A percentile compares a stretch with the other conserved stretches of the same genome.
phyloP scores from a whole-genome alignment of 2,329 filamentous ascomycete genomes.

The Fusarium foetens region DNA sequence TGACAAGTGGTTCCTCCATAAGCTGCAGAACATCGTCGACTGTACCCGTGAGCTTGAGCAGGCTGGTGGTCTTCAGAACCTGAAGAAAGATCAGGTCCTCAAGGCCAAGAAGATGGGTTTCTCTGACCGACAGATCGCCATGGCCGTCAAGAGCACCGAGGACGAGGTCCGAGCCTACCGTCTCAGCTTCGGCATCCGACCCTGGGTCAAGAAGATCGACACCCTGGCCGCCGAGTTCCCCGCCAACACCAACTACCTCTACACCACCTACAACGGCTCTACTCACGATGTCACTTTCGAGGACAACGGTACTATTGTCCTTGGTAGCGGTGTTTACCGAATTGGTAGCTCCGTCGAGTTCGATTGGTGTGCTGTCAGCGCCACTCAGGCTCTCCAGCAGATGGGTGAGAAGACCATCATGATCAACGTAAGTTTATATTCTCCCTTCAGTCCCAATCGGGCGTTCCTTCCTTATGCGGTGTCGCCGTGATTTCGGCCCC shows the following conservation, averaged over 20 bases:
- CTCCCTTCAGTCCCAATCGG: neutral
- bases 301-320: constrained; percentile 87
- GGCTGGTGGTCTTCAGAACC: constrained; percentile 80
- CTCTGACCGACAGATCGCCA: constrained; percentile 94
- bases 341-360: constrained; percentile 99
- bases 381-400: constrained; percentile 81
- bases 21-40: constrained; percentile 96
- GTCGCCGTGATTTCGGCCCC: neutral
- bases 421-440: constrained; percentile 76
- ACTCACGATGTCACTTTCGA: constrained; percentile 94
- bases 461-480: neutral
- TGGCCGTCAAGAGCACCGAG: constrained; percentile 85
- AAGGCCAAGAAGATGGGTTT: constrained; percentile 98
- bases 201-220: constrained; percentile 99
- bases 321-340: constrained; percentile 95
- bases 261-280: constrained; percentile 97
- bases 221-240: constrained; percentile 97
- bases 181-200: constrained; percentile 86
- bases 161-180: constrained; percentile 88
- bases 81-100: constrained; percentile 88
- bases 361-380: constrained; percentile 96
- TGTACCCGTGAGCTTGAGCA: constrained; percentile 87
- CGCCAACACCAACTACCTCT: constrained; percentile 93
- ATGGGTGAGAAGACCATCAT: constrained; percentile 98
- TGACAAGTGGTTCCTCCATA: constrained; percentile 99